phyloP scores from a whole-genome alignment of 2,329 filamentous ascomycete genomes.

The Davidsoniella australis region DNA sequence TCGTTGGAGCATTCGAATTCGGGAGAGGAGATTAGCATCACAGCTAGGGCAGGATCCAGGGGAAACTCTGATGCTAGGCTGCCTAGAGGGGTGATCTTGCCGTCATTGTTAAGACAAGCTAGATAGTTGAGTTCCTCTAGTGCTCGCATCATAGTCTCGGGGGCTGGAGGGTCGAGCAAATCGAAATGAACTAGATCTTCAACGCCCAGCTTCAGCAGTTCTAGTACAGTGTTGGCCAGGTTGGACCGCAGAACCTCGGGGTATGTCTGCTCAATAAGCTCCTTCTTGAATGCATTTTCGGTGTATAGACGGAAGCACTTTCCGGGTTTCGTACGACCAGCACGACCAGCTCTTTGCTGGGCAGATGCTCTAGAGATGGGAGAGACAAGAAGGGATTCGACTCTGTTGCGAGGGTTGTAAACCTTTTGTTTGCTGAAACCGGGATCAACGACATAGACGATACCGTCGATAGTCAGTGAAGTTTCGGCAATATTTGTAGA shows the following conservation, averaged over 20 bases:
- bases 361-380: slow-evolving; percentile 96
- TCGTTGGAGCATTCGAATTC: slow-evolving; percentile 99
- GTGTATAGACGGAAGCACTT: slow-evolving; percentile 98
- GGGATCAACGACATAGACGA: slow-evolving; percentile 97
- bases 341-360: slow-evolving; percentile 94
- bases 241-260: slow-evolving; percentile 93
- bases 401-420: slow-evolving; percentile 90
- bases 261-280: slow-evolving; percentile 92
- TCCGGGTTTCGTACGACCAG: slow-evolving; percentile 91
- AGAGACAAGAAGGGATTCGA: slow-evolving; percentile 92
- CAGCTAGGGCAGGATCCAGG: slow-evolving; percentile 79
- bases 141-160: slow-evolving; percentile 95
- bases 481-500: slow-evolving; percentile 98
- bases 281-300: slow-evolving; percentile 89
- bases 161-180: slow-evolving; percentile 93
- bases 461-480: slow-evolving; percentile 92
- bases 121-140: slow-evolving; percentile 96
- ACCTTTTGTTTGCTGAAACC: slow-evolving; percentile 99
- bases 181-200: slow-evolving; percentile 96
- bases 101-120: slow-evolving; percentile 89
- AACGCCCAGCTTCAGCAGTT: slow-evolving; percentile 92
- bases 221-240: slow-evolving; percentile 81
- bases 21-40: slow-evolving; percentile 94
- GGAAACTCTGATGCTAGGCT: slow-evolving; percentile 87
- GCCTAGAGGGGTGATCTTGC: slow-evolving; percentile 74